Evolutionary conservation across 805 yeast genomes (phyloP).

Genomic region (Saturnispora diversa): DNA sequence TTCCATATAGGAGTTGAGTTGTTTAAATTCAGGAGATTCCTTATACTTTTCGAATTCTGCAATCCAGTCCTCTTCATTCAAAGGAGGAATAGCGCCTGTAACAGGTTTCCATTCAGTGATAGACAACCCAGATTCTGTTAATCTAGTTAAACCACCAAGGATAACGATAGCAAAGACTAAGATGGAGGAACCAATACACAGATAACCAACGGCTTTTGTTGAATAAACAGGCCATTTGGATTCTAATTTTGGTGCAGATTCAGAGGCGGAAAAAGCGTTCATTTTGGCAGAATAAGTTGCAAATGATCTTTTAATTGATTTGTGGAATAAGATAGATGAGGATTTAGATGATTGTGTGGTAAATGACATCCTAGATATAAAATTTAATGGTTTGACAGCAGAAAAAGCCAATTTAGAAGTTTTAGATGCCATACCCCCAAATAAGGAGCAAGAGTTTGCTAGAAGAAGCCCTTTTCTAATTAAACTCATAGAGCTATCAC

Average conservation of each 20-base stretch:
- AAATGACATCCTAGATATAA: neutral
- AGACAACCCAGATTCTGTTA: conserved; percentile 91
- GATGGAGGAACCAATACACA: conserved; percentile 82
- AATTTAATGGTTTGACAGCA: too few species aligned
- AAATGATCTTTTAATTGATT: neutral
- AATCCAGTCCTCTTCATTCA: conserved; percentile 75
- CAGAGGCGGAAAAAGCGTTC: neutral
- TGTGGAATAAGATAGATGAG: neutral
- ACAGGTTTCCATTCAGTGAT: conserved; percentile 99
- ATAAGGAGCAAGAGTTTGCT: neutral
- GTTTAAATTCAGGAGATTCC: conserved; percentile 84
- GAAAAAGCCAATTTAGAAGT: neutral
- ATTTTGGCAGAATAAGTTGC: conserved; percentile 2
- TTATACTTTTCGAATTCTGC: conserved; percentile 74
- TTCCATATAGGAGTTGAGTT: conserved; percentile 79
- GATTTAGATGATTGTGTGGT: neutral
- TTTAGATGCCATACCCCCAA: neutral
- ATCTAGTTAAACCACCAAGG: conserved; percentile 91
- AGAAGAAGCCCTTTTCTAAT: neutral
- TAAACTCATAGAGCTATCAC: too few species aligned
- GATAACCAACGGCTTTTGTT: conserved; percentile 64
- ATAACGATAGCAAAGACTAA: conserved; percentile 92
- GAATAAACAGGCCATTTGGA: conserved; percentile 36
- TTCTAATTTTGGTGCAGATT: conserved; percentile 11
- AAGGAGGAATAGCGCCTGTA: conserved; percentile 90